Evolutionary conservation across 768 basidiomycete species (phyloP), one percentile per base, ranked within the genome.

Genomic region (Coprinellus micaceus): DNA sequence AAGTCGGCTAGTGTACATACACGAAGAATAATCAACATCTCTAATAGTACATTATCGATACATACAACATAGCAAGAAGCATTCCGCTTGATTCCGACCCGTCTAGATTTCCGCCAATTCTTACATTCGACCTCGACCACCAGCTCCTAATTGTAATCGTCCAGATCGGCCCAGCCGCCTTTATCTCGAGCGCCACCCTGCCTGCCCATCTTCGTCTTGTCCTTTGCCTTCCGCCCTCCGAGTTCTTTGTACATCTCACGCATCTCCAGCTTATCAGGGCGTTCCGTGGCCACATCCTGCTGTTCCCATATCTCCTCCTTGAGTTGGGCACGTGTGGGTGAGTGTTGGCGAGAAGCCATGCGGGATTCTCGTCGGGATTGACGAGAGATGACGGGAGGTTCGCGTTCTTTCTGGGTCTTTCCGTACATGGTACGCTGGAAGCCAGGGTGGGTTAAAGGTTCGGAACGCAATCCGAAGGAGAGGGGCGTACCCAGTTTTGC

Each of bases 171-270:
- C 84, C 89, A 91, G 29, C 92, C 91, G 11, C 90, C 91, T 65
- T 81, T 88, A 66, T 95, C 93, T 66, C 89, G 81, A 51, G 75
- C 69, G 7, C 82, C 79, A 7, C 80, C 80, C 1, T 77, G 66
- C 56, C 82, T 29, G 5, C 88, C 90, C 40, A 91, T 74, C 69
- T 91, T 93, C 37, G 77, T 76, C 74, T 96, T 97, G 15, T 67
- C 73, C 64, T 80, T 82, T 2, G 85, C 76, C 71, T 95, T 97
- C 59, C 94, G 80, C 15, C 94, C 94, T 19, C 88, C 89, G 10
- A 95, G 73, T 54, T 91, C 88, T 73, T 95, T 95, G 75, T 96
- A 97, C 79, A 88, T 85, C 63, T 88, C 89, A 39, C 94, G 82
- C 88, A 94, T 92, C 69, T 94, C 91, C 2, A 83, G 58, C 71